Evolutionary conservation across 306 rosid genomes (phyloP).

Genomic region (Rosa lucieae): DNA sequence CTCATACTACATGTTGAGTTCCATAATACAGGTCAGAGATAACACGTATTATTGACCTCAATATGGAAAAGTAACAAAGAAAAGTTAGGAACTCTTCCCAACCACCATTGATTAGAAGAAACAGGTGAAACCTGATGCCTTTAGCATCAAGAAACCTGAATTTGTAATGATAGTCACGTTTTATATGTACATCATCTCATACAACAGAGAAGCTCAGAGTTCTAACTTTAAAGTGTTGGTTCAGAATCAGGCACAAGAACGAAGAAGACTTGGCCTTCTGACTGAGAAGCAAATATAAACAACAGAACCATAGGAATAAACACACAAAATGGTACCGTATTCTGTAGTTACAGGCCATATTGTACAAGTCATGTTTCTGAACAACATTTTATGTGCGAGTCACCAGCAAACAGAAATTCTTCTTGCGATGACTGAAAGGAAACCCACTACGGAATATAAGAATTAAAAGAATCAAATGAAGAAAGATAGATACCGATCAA

Average conservation of each 20-base stretch:
- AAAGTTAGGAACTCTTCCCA: not conserved
- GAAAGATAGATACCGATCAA: not conserved
- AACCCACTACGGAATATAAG: not conserved
- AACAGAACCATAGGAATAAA: not conserved
- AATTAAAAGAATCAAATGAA: not conserved
- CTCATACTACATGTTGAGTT: not conserved
- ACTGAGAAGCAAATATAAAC: not conserved
- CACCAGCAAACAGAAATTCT: not conserved
- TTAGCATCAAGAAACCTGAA: not conserved
- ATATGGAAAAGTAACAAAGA: not conserved
- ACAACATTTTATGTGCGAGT: not conserved
- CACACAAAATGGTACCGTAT: conserved; percentile 1
- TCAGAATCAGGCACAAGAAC: not conserved
- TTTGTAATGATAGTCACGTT: not conserved
- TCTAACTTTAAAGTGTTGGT: not conserved
- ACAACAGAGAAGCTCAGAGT: not conserved
- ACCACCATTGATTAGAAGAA: not conserved
- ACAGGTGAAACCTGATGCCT: not conserved
- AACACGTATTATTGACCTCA: not conserved
- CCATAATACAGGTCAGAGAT: not conserved
- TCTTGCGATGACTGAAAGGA: not conserved
- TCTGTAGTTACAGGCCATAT: conserved; percentile 8
- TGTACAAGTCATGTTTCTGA: conserved; percentile 4
- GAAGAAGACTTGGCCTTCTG: not conserved
- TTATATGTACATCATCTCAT: not conserved